Evolutionary conservation across 2,329 filamentous ascomycete genomes (phyloP).

Genomic region (Penicillium sp.): DNA sequence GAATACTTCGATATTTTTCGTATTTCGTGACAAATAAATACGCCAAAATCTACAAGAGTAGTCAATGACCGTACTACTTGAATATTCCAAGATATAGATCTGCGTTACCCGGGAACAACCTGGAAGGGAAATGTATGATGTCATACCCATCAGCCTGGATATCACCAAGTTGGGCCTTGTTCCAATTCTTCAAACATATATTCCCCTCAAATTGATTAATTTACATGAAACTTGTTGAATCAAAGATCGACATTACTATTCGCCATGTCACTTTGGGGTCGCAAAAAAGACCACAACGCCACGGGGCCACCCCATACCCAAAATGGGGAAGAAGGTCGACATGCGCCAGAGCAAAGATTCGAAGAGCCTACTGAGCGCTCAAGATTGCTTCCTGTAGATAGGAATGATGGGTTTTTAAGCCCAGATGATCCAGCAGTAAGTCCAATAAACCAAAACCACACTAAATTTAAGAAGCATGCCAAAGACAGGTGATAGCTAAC

Average conservation of each 20-base stretch:
- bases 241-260: not conserved
- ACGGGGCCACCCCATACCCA: not conserved
- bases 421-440: slow-evolving; percentile 27
- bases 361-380: slow-evolving; percentile 33
- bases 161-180: not conserved
- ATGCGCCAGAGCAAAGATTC: slow-evolving; percentile 5
- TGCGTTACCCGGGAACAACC: not conserved
- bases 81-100: not conserved
- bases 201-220: not conserved
- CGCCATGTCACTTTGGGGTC: slow-evolving; percentile 19
- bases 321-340: slow-evolving; percentile 4
- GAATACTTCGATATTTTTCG: not conserved
- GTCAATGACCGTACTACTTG: not conserved
- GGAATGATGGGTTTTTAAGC: slow-evolving; percentile 16
- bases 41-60: not conserved
- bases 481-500: not conserved
- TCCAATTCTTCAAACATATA: not conserved
- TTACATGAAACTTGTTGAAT: not conserved
- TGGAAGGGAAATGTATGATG: slow-evolving; percentile 6
- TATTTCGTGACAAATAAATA: not conserved
- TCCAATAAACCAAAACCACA: not conserved
- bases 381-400: slow-evolving; percentile 16
- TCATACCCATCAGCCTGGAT: slow-evolving; percentile 1
- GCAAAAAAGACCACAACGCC: slow-evolving; percentile 6
- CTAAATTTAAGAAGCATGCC: not conserved